Evolutionary conservation across 352 stramenopile species (phyloP), one percentile per base, ranked within the genome.

Genomic region (Aphanomyces astaci): DNA sequence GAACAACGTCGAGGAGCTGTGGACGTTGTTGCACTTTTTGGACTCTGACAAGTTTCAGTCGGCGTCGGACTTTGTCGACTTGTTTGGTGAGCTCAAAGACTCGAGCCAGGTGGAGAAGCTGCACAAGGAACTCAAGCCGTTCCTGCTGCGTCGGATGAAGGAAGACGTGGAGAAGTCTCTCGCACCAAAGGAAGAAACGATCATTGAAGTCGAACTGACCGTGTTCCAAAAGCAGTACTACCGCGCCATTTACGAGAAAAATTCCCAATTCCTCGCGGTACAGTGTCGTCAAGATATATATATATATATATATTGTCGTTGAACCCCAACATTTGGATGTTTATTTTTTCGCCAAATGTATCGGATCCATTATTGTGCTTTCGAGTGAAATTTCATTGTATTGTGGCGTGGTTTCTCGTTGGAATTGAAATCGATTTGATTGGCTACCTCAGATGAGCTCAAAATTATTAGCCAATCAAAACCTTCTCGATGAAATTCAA

Each of bases 11-110:
- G 89, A 96, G 67, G 86, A 96, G 62, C 70, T 99, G 13, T 99
- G 97, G 97, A 96, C 97, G 19, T 86, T 99, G 11, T 75, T 99
- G 4, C 97, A 99, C 71, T 99, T 99, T 66, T 85, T 99, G 30
- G 96, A 99, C 55, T 75, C 70, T 17, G 73, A 96, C 3, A 90
- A 83, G n/a, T 99, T 99, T 76, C 76, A 81, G 11, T 96, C 94
- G 60, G 86, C 84, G 88, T 82, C 97, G 24, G 73, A 84, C 1
- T 99, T 99, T 74, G 78, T 98, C 39, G 84, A 93, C 13, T 80
- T 88, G 33, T 99, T 98, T 77, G 94, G 94, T 28, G 87, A 98
- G 32, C 84, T 99, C 25, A 91, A 86, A 40, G 84, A 94, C 64
- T 85, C 86, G 13, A 77, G 87, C 24, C 91, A 96, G 43, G 85